Conservation (phyloP, 306 rosid genomes). For the Lathyrus sativus region DNA sequence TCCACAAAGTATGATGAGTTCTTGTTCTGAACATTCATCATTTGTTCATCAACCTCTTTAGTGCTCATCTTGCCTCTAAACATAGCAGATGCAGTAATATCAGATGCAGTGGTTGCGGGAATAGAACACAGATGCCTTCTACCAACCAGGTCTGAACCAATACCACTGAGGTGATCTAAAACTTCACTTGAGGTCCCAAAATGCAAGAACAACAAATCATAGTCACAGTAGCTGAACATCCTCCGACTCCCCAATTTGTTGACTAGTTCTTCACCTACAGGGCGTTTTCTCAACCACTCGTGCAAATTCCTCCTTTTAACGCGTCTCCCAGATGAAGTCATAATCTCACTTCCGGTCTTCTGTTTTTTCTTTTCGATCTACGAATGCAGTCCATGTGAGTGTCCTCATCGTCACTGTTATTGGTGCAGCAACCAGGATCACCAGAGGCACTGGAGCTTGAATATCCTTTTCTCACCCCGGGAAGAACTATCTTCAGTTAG, state of each 20-base stretch:
- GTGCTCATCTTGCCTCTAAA: too few relatives aligned
- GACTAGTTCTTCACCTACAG: too few relatives aligned
- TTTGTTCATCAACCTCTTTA: too few relatives aligned
- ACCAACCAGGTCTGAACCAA: slow-evolving; percentile 66
- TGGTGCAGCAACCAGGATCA: slow-evolving; percentile 72
- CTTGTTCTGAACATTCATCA: too few relatives aligned
- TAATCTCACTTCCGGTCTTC: slow-evolving; percentile 67
- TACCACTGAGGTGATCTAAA: slow-evolving; percentile 79
- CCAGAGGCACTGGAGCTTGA: slow-evolving; percentile 67
- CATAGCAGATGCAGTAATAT: slow-evolving; percentile 88
- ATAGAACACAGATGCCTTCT: slow-evolving; percentile 90
- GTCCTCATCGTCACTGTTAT: slow-evolving; percentile 74
- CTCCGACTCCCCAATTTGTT: too few relatives aligned
- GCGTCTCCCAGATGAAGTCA: slow-evolving; percentile 97
- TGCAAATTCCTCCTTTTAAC: slow-evolving; percentile 91
- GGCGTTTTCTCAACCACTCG: too few relatives aligned
- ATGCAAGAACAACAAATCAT: too few relatives aligned
- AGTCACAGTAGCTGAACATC: too few relatives aligned
- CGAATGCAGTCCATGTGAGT: slow-evolving; percentile 57
- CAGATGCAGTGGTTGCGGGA: slow-evolving; percentile 84
- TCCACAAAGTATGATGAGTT: too few relatives aligned
- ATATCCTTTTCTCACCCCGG: slow-evolving; percentile 78
- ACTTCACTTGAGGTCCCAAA: too few relatives aligned
- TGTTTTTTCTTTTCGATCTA: slow-evolving; percentile 82
- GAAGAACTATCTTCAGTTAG: slow-evolving; percentile 71